Percentiles rank a stretch among this genome's conserved stretches.
phyloP scores from a whole-genome alignment of 805 yeast species.

The Myxozyma geophila region DNA sequence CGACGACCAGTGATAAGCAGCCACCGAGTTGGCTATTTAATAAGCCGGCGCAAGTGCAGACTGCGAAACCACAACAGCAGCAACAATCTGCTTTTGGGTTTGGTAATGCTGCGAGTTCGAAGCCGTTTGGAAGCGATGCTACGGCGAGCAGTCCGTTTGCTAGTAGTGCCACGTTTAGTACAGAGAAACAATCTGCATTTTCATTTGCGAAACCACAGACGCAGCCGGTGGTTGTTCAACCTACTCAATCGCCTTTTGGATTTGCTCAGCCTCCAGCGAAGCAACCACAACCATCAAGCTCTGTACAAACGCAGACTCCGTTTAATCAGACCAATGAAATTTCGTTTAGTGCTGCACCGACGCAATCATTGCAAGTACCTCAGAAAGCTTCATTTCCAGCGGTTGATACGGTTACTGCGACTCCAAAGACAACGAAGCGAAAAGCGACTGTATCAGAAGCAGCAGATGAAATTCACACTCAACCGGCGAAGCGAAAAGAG shows the following conservation, averaged over 20 bases:
- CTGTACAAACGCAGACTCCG: background rate
- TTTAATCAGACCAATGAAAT: background rate
- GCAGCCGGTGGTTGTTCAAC: background rate
- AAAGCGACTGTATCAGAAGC: background rate
- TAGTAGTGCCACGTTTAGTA: background rate
- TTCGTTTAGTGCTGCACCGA: background rate
- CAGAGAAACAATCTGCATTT: background rate
- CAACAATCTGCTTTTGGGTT: too few relatives aligned
- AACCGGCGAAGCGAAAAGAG: background rate
- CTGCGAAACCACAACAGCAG: background rate
- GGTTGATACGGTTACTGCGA: background rate
- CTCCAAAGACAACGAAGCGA: background rate
- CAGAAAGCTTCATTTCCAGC: background rate
- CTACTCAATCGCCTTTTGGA: slow-evolving; percentile 4
- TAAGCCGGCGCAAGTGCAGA: background rate
- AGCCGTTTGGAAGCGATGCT: background rate
- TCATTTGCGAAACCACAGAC: background rate
- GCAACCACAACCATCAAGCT: background rate
- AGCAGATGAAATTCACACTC: background rate
- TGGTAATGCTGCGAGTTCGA: background rate
- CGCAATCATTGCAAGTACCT: background rate
- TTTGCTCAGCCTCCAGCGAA: background rate
- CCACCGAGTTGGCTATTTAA: slow-evolving; percentile 8
- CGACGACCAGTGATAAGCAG: slow-evolving; percentile 3
- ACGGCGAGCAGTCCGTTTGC: background rate